Evolutionary conservation across 2,329 filamentous ascomycete genomes (phyloP).

Genomic region (Diaporthe caulivora): DNA sequence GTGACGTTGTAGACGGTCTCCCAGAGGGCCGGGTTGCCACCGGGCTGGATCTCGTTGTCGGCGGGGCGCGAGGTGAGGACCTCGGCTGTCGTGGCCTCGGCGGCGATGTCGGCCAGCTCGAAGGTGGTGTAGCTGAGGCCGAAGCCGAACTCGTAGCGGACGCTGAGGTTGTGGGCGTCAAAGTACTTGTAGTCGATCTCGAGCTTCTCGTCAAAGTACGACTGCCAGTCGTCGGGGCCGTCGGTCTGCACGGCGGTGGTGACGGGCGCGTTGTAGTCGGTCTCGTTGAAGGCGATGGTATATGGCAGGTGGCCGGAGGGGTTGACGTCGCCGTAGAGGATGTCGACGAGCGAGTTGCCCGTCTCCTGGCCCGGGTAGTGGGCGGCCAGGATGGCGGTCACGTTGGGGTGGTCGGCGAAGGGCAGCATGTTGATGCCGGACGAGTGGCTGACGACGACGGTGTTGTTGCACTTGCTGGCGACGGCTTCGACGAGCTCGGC

Average conservation of each 20-base stretch:
- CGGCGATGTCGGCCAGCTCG: conserved; percentile 60
- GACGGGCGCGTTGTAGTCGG: conserved; percentile 58
- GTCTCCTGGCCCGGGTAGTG: conserved; percentile 72
- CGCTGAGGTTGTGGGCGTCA: conserved; percentile 68
- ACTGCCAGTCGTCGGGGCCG: conserved; percentile 56
- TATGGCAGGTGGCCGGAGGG: conserved; percentile 74
- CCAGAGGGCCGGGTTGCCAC: conserved; percentile 68
- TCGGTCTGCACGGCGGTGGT: conserved; percentile 53
- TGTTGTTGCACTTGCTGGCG: conserved; percentile 61
- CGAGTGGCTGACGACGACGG: conserved; percentile 68
- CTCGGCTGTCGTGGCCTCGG: conserved; percentile 53
- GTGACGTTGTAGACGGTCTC: conserved; percentile 63
- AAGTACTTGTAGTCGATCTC: conserved; percentile 78
- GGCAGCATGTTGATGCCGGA: conserved; percentile 71
- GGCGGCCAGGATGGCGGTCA: conserved; percentile 72
- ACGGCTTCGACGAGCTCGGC: conserved; percentile 69
- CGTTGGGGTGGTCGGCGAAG: conserved; percentile 69
- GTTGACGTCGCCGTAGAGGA: conserved; percentile 72
- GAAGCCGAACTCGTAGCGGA: conserved; percentile 75
- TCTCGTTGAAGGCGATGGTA: conserved; percentile 73
- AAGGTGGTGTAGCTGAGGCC: conserved; percentile 72
- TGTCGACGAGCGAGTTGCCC: conserved; percentile 70
- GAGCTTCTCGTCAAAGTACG: conserved; percentile 71
- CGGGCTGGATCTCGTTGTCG: conserved; percentile 58
- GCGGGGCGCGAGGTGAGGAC: conserved; percentile 58